Base-by-base conservation (phyloP, 768 basidiomycete species). In the Mycena rebaudengoi region DNA sequence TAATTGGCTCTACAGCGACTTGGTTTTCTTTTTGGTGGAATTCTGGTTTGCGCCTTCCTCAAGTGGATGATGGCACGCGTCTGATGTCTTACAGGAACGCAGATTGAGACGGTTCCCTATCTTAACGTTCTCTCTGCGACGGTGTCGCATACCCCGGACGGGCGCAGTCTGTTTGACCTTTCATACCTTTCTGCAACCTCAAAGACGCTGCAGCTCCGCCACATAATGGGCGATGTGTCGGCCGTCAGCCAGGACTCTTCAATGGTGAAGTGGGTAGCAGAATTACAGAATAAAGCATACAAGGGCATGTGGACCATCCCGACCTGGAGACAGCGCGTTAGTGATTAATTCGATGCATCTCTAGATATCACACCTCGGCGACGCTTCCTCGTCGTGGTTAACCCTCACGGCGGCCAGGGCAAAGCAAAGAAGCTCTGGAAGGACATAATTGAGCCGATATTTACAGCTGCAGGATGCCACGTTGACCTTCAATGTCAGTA, bases 341-440 rank as follows among this genome's bases (percentile, higher is more conserved):
- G 35, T 18, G 11, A 10, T 18, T 10, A 12, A 20, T 10, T 39
- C 8, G 23, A 33, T 33, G n/a, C 21, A 20, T 37, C 14, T 11
- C 26, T 20, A 86, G 86, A 75, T 35, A 67, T 76, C 3, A 77
- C 75, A 60, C 82, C 75, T n/a, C 63, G 77, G 51, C 77, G 82
- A 49, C 69, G 72, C 6, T 68, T 89, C 29, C 80, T 81, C 39
- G 79, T 88, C 13, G 64, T 89, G 49, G 74, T 89, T 21, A 89
- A 90, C 65, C 88, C 88, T 1, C 69, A 77, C 33, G 84, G 88
- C 40, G 88, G 88, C 7, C 66, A 88, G 84, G 88, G 88, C 12
- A 83, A 80, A 60, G 85, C 82, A 0, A 69, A 67, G 25, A 55
- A 70, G 0, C 70, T 82, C 0, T 89, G 79, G 48, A 60, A 74